These are phyloP conservation scores for Podila minutissima DNA, from an alignment of 192 early-diverging fungal genomes.

Conservation along the genomic window DNA sequence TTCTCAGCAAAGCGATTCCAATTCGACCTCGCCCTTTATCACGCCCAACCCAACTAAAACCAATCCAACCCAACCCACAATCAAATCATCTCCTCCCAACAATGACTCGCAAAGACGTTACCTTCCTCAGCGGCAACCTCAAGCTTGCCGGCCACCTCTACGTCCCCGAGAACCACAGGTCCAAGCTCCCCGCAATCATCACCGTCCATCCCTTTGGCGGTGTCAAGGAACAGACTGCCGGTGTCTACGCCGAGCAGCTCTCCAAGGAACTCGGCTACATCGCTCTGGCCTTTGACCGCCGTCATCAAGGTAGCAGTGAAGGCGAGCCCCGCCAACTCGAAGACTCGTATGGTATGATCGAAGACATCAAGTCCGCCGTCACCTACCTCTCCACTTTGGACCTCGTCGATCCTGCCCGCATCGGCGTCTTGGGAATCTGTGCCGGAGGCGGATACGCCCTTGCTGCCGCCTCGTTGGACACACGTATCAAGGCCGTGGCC, in stretches of 20 bases:
- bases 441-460: conserved; percentile 35
- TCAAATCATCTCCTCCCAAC: background rate
- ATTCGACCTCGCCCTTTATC: no score
- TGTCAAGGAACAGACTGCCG: conserved; percentile 46
- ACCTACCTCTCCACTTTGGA: conserved; percentile 18
- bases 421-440: conserved; percentile 44
- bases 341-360: conserved; percentile 16
- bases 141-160: conserved; percentile 23
- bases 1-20: no score
- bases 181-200: conserved; percentile 14
- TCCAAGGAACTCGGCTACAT: conserved; percentile 24
- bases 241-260: conserved; percentile 16
- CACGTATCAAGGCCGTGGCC: conserved; percentile 28
- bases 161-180: conserved; percentile 7
- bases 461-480: conserved; percentile 14
- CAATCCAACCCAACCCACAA: background rate
- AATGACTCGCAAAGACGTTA: conserved; percentile 16
- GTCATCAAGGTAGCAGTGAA: conserved; percentile 29
- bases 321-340: conserved; percentile 29
- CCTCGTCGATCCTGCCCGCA: conserved; percentile 16
- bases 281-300: conserved; percentile 32
- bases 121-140: conserved; percentile 17
- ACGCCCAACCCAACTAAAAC: no score
- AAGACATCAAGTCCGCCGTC: conserved; percentile 34
- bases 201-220: conserved; percentile 20